Evolutionary conservation across 2,329 filamentous ascomycete species (phyloP), one percentile per base, ranked within the genome.

Genomic region (Didymella segeticola): DNA sequence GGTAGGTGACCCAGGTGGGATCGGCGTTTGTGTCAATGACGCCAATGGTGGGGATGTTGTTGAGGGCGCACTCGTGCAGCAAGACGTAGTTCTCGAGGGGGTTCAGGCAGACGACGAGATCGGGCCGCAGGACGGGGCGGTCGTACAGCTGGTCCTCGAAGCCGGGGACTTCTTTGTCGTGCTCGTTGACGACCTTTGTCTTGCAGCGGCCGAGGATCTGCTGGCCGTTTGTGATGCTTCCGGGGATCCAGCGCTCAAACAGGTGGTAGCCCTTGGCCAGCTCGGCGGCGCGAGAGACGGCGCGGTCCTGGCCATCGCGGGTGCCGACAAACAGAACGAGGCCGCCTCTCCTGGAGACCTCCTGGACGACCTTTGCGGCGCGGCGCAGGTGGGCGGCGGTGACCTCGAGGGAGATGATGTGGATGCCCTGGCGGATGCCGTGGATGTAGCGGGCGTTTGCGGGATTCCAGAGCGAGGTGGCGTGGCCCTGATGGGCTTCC

Each of bases 371-470:
- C 66, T 93, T 90, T n/a, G 92, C 91, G 4, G 95, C 93, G 43
- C 95, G 87, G n/a, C 93, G 87, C 49, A 99, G 83, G 76, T 98
- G 89, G 14, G 92, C 89, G 12, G 92, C 91, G 26, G 90, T 98
- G 56, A 86, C 83, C 73, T 99, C 95, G 3, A 98, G 86, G 9
- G 89, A 89, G 75, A 99, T 96, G 73, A 99, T 92, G 78, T 97
- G 93, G 57, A 96, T 88, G 14, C 89, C 91, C 63, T 95, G 85
- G 37, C 95, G 84, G 57, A 96, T 85, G 66, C 95, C 95, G 73
- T 90, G 93, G 73, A 99, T 98, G 78, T 98, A 98, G 63, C 90
- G 86, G 61, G 92, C 88, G 79, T 98, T 99, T 46, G 86, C 88
- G 10, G 95, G 93, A 77, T 99, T 96, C 95, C 95, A 99, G 43